Base-by-base conservation (phyloP, 768 basidiomycete species). In the Cubamyces lactineus region DNA sequence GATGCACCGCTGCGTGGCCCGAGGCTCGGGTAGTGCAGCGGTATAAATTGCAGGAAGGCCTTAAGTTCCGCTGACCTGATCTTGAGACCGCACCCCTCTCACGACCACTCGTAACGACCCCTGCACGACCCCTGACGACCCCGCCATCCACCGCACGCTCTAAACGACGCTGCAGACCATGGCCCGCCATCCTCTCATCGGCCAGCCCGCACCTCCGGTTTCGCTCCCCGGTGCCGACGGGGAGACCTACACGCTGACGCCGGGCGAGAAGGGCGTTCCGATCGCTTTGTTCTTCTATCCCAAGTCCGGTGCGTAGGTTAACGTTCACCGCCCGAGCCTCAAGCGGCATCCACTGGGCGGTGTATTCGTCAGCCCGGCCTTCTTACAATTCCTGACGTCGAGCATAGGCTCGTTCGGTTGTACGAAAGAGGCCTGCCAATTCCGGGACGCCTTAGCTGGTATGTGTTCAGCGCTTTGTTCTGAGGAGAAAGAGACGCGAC, bases 221-320 rank as follows among this genome's bases (percentile, higher is more conserved):
- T 84, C 84, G 16, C 79, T 94, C 4, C 81, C 77, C 34, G 85
- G 89, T 66, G 80, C 85, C 30, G 81, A 87, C 56, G 91, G 89
- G 3, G 74, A 85, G 57, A 68, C 74, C 5, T 90, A 81, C 71
- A 83, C 80, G 6, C 78, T 92, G 66, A 83, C 77, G 26, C 86
- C 88, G 1, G 86, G 83, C 12, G 78, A 76, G 50, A 79, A 76
- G 41, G 83, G 81, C 19, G 72, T 83, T 56, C 91, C 92, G 1
- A 81, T 83, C 21, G 89, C 83, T 11, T 62, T 94, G 40, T 92
- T 93, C 79, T 94, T 94, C 76, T 92, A 89, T 67, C 91, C 90
- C 11, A 79, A 82, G 69, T 82, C 88, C 42, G 85, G 88, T 87
- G 73, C 61, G 74, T 57, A 23, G 34, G 11, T 16, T 38, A 24